Conservation (phyloP, 1,284 basidiomycete species). For the Athelia psychrophila region DNA sequence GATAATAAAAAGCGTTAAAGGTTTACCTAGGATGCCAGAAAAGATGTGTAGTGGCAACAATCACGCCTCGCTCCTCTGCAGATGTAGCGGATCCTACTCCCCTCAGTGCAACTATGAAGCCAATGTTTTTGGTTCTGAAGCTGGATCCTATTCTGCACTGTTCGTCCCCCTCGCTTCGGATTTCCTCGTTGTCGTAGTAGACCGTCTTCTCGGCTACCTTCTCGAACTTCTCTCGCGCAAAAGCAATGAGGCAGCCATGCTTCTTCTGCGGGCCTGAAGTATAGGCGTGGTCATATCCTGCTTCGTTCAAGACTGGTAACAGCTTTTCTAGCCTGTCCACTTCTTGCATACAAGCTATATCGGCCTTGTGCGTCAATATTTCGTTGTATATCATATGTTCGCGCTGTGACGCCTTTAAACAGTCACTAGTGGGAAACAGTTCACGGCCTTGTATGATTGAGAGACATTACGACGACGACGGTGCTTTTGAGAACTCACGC, state of each 20-base stretch:
- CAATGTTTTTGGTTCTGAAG: constrained; percentile 83
- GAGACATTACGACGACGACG: constrained; percentile 1
- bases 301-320: constrained; percentile 54
- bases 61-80: constrained; percentile 43
- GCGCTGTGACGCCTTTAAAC: constrained; percentile 71
- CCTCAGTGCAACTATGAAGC: constrained; percentile 67
- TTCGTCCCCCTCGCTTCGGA: constrained; percentile 37
- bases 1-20: constrained; percentile 18
- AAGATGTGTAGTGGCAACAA: constrained; percentile 83
- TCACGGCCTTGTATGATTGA: constrained; percentile 58
- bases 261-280: constrained; percentile 69
- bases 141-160: constrained; percentile 51
- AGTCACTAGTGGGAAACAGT: constrained; percentile 82
- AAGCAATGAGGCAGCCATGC: constrained; percentile 84
- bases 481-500: constrained; percentile 43
- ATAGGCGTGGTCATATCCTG: constrained; percentile 60
- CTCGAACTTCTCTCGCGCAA: constrained; percentile 50
- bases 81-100: constrained; percentile 21
- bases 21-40: constrained; percentile 91
- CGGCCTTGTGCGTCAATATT: constrained; percentile 61
- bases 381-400: constrained; percentile 76
- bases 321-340: constrained; percentile 71
- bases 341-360: constrained; percentile 84
- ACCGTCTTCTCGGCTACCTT: constrained; percentile 45
- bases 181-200: constrained; percentile 65